These are phyloP conservation scores for Lasiodiplodia sp. DNA, from an alignment of 2,329 filamentous ascomycete genomes.

Conservation along the genomic window DNA sequence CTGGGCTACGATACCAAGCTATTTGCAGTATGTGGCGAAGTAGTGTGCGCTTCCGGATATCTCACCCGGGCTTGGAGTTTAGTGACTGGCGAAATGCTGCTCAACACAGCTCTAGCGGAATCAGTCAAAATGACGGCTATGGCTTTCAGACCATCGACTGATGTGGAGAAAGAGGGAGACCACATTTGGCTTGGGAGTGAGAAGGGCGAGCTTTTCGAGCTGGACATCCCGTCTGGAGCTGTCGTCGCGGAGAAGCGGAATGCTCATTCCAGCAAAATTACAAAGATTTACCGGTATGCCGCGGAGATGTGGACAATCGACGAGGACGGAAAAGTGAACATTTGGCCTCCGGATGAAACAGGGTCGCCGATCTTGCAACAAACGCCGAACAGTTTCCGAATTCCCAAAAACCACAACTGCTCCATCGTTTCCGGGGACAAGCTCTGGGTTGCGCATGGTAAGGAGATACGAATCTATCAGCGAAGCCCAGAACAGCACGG, in stretches of 20 bases:
- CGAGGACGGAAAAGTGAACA: constrained; percentile 82
- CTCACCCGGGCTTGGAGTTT: constrained; percentile 90
- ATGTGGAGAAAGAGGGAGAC: constrained; percentile 80
- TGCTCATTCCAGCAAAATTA: constrained; percentile 78
- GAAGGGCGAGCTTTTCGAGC: constrained; percentile 84
- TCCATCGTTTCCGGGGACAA: constrained; percentile 86
- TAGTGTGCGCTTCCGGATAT: constrained; percentile 85
- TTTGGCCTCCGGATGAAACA: constrained; percentile 84
- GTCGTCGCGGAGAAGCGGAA: constrained; percentile 72
- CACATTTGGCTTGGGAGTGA: constrained; percentile 91
- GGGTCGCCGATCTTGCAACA: constrained; percentile 77
- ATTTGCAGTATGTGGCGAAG: constrained; percentile 87
- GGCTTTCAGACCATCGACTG: constrained; percentile 81
- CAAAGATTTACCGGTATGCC: constrained; percentile 83
- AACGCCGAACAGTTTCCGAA: constrained; percentile 77
- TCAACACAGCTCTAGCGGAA: constrained; percentile 73
- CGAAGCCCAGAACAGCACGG: constrained; percentile 72
- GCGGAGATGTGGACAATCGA: constrained; percentile 95
- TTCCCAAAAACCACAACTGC: constrained; percentile 83
- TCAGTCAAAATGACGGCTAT: constrained; percentile 82
- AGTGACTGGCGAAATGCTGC: constrained; percentile 77
- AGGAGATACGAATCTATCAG: constrained; percentile 83
- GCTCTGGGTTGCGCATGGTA: constrained; percentile 87
- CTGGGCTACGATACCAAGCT: constrained; percentile 87
- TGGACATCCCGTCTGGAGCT: constrained; percentile 78